Evolutionary conservation across 2,329 filamentous ascomycete species (phyloP).

Genomic region (Penicillium vulpinum): DNA sequence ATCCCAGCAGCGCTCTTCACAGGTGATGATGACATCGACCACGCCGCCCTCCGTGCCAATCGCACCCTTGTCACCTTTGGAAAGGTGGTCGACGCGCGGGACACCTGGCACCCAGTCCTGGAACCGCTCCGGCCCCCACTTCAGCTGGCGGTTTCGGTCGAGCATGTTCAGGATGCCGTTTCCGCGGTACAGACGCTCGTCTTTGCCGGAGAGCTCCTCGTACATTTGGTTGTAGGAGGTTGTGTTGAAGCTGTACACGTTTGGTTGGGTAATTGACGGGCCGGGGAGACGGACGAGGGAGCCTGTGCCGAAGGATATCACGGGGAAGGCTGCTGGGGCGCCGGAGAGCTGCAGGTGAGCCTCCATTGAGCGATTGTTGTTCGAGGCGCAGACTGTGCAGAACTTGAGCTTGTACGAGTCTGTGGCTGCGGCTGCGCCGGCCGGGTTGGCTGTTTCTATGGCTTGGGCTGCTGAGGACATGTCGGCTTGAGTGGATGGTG

Average conservation of each 20-base stretch:
- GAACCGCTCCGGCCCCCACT: conserved; percentile 95
- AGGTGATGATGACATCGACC: conserved; percentile 93
- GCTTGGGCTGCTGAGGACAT: conserved; percentile 12
- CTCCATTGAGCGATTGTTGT: conserved; percentile 99
- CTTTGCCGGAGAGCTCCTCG: conserved; percentile 82
- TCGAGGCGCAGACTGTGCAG: conserved; percentile 98
- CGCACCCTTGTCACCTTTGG: conserved; percentile 70
- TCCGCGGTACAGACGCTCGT: conserved; percentile 79
- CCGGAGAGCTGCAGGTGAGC: conserved; percentile 90
- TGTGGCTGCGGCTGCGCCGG: conserved; percentile 30
- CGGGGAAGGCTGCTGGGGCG: conserved; percentile 82
- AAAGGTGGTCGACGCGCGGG: conserved; percentile 72
- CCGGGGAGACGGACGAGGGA: conserved; percentile 91
- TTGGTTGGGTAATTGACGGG: conserved; percentile 86
- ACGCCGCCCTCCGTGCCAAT: conserved; percentile 82
- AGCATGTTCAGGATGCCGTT: conserved; percentile 97
- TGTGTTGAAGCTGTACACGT: conserved; percentile 97
- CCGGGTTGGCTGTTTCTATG: conserved; percentile 10
- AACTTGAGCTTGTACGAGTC: conserved; percentile 87
- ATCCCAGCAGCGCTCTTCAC: conserved; percentile 97
- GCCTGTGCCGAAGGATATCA: conserved; percentile 96
- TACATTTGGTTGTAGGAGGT: conserved; percentile 96
- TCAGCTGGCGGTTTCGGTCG: conserved; percentile 84
- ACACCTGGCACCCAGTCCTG: conserved; percentile 93
- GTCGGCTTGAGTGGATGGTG: conserved; percentile 27